Base-by-base conservation (phyloP, 805 yeast species). In the Naumovozyma dairenensis region DNA sequence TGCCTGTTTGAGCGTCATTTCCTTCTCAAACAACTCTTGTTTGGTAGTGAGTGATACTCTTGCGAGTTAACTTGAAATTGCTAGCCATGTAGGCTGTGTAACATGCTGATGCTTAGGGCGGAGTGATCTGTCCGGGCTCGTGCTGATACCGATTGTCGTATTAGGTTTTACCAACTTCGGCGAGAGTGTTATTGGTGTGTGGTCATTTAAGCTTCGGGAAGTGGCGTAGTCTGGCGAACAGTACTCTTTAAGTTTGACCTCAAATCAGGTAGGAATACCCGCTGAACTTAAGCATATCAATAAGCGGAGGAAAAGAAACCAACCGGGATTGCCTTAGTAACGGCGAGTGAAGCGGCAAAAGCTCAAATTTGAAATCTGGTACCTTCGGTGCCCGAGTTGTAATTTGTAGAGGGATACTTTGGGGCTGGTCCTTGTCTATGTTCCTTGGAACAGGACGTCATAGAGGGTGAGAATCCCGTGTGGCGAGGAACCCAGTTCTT, bases 221-320 rank as follows among this genome's bases (percentile, higher is more conserved):
- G 32, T 32, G 31, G 36, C 37, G 33, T 37, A 24, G 31, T 31
- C 33, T 29, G 47, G 45, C 43, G 42, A 41, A 44, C 43, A 44
- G 43, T 33, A 37, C 36, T 41, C 48, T 37, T 33, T 39, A 45
- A 50, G 53, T 51, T 59, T 55, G 60, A 57, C 63, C 62, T 57
- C 65, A 56, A 48, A 50, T 56, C 60, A 51, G 51, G 53, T 44
- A 51, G 57, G 61, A 55, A 34, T 57, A 59, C 64, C 62, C 64
- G 62, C 65, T 59, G 65, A 60, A 59, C 63, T 59, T 60, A 60
- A 59, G 65, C 65, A 60, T 54, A 58, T 59, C 65, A 60, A 59
- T 57, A 59, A 60, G 64, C 64, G 64, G 63, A 58, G 65, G 64
- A 60, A 59, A 60, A 60, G 65, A 60, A 60, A 59, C 64, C 62